A percentile compares a stretch with the other conserved stretches of the same genome.
phyloP scores from a whole-genome alignment of 805 yeast species.

The Lachancea thermotolerans region DNA sequence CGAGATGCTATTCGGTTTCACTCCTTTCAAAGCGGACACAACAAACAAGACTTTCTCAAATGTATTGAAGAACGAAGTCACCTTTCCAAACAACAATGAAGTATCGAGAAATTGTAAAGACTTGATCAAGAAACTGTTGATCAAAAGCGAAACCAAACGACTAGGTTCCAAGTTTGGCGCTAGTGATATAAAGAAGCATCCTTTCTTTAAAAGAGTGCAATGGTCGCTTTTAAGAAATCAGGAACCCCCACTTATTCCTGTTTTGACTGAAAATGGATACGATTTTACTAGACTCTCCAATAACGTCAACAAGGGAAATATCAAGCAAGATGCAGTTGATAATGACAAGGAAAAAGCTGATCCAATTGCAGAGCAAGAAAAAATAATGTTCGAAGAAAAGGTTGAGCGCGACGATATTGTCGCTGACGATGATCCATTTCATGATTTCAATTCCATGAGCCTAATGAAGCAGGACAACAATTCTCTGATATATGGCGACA shows the following conservation, averaged over 20 bases:
- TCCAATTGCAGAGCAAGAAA: conserved; percentile 21
- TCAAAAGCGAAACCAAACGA: conserved; percentile 83
- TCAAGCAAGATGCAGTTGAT: conserved; percentile 15
- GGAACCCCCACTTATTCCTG: conserved; percentile 94
- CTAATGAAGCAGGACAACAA: conserved; percentile 64
- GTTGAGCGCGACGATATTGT: conserved; percentile 32
- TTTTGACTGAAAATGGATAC: conserved; percentile 47
- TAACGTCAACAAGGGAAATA: conserved; percentile 17
- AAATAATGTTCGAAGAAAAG: conserved; percentile 28
- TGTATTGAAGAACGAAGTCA: conserved; percentile 75
- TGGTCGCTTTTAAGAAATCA: conserved; percentile 94
- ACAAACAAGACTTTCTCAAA: conserved; percentile 87
- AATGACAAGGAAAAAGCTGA: conserved; percentile 12
- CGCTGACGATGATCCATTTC: conserved; percentile 65
- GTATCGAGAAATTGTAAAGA: conserved; percentile 72
- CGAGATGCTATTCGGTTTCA: conserved; percentile 93
- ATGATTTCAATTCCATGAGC: conserved; percentile 78
- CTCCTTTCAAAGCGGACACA: conserved; percentile 91
- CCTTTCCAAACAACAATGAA: conserved; percentile 62
- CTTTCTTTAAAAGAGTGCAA: conserved; percentile 83
- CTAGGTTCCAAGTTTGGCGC: conserved; percentile 93
- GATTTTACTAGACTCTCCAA: conserved; percentile 39
- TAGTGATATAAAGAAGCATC: conserved; percentile 84
- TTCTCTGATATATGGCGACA: conserved; percentile 42
- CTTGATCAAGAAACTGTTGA: conserved; percentile 70